Evolutionary conservation across 2,329 filamentous ascomycete species (phyloP), one percentile per base, ranked within the genome.

Genomic region (Dothideomycetes sp.): DNA sequence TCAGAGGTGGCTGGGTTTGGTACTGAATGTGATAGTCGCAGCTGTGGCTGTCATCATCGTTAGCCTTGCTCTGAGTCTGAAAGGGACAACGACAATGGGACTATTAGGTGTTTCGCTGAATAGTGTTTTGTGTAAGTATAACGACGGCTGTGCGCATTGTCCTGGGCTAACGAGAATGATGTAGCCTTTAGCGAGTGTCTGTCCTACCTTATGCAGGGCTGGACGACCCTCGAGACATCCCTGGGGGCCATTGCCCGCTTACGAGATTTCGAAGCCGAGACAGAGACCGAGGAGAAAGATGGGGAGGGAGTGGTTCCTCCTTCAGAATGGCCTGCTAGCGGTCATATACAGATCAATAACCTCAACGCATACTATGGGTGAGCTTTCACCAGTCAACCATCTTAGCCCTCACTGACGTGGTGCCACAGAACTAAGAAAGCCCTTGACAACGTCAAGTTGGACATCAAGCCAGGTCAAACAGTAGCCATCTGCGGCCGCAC

Each of bases 311-410:
- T 61, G 15, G 64, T 69, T 15, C 73, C 79, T 0, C 77, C 83
- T 0, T 79, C 81, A 2, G 73, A 75, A 1, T 91, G 85, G 85
- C 85, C 85, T 0, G 75, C 73, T 0, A 74, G 81, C 45, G 85
- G 85, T 5, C 68, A 72, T 9, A 68, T 94, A 31, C 79, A 87
- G 49, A 75, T 89, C n/a, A 61, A 78, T 15, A 71, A 86, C 41
- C 68, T 93, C 0, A 36, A 40, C 22, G 51, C 51, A 19, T 37
- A 45, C 10, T 53, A 52, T 32, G 30, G n/a, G 24, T 29, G 12
- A 12, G 24, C 12, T 32, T 8, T 27, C 12, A 27, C 22, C 22
- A 27, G 22, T 12, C n/a, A n/a, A n/a, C n/a, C n/a, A n/a, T n/a
- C n/a, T n/a, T n/a, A n/a, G n/a, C n/a, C n/a, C n/a, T n/a, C n/a